Evolutionary conservation across 148 eudicot genomes (phyloP), one percentile per base, ranked within the genome.

Genomic region (Oxyria digyna): DNA sequence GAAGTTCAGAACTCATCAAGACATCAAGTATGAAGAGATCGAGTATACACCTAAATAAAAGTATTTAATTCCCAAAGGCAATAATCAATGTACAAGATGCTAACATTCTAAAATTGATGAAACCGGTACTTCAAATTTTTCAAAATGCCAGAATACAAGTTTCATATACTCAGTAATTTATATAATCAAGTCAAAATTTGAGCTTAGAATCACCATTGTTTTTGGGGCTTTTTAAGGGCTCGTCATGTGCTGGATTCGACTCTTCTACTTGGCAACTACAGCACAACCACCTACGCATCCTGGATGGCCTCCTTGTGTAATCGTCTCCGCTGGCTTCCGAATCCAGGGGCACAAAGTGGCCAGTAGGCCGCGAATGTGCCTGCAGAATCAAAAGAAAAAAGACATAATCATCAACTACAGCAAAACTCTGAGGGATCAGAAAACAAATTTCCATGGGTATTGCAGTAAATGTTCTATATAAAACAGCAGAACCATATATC

Each of bases 221-320:
- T 69, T 76, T 78, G 42, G 87, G 91, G 81, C 84, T 83, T 78
- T 87, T 88, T 46, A 76, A 70, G 50, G 57, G 83, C 67, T 87
- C 98, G 35, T 88, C 90, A 41, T 82, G 66, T 43, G 86, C 73
- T 4, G 77, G 96, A 78, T 81, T 79, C 20, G 94, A 71, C 76
- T 90, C 98, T 62, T 93, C 97, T 42, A 84, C 96, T 65, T 81
- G 89, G 78, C 85, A 87, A 69, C 87, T 74, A 77, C 97, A 90
- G 70, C 98, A 93, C 69, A 93, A 76, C 98, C 98, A 93, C 89
- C 82, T 86, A 59, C 92, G 89, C 96, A 87, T 93, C 84, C 86
- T 87, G 71, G 83, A 78, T 73, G 81, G 82, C 87, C 77, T 86
- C 69, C 83, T 83, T 79, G 84, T 70, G 74, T 81, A 75, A 82